Evolutionary conservation across 176 grass and related monocot genomes (phyloP), one percentile per base, ranked within the genome.

Genomic region (Carex kokanica): DNA sequence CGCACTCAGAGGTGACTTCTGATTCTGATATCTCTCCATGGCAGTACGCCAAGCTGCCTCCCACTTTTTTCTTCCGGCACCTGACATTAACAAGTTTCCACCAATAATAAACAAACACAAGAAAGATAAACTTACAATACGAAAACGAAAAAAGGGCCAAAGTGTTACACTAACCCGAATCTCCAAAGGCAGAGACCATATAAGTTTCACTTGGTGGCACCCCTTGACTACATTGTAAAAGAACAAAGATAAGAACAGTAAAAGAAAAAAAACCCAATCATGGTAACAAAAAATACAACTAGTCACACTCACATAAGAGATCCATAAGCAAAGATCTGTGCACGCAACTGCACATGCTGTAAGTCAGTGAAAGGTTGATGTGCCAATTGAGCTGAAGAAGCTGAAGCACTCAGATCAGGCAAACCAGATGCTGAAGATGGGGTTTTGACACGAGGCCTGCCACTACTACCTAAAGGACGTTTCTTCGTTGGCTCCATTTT

Each of bases 271-370:
- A 77, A 77, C 23, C 24, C 73, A 78, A 49, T 23, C 16, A 51
- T 49, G n/a, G 15, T 78, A 51, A 55, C 73, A 81, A 25, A 58
- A 87, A 49, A 49, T 79, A 65, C n/a, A 79, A 71, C 41, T 54
- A 74, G 40, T 78, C 27, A 15, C 85, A 95, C 88, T 96, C 64
- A 99, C 97, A 99, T 99, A 56, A 99, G 89, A 80, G 97, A 94
- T 83, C 97, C 97, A 80, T 97, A 97, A 75, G 94, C 95, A 94
- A 97, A 94, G 60, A 97, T 97, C 67, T 97, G 95, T 79, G 95
- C 92, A 45, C 95, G 95, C 51, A 97, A 80, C 80, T 97, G 92
- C 72, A 97, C 79, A 81, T 97, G 95, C 47, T 97, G 95, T 83
- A 86, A 60, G 68, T 97, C 95, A 80, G 95, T 97, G 81, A 97